A percentile compares a stretch with the other conserved stretches of the same genome.
These are phyloP conservation scores for Capillidium rhysosporum DNA, from an alignment of 371 early-diverging fungal genomes.

Conservation along the genomic window DNA sequence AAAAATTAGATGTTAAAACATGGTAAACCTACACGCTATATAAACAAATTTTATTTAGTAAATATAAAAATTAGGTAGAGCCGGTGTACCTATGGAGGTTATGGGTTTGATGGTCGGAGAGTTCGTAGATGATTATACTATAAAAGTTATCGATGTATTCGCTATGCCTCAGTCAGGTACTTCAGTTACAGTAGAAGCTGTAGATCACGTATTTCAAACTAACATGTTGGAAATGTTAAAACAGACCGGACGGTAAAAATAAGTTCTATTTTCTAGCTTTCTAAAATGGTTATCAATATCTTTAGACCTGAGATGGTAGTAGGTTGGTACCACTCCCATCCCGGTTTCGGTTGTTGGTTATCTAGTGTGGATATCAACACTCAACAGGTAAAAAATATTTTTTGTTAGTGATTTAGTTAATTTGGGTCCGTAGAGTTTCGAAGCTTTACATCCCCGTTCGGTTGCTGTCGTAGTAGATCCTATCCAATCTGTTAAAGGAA, in stretches of 20 bases:
- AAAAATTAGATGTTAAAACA: conserved; percentile 66
- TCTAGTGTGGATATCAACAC: conserved; percentile 99
- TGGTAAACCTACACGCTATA: conserved; percentile 23
- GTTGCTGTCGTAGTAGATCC: conserved; percentile 99
- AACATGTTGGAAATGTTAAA: conserved; percentile 99
- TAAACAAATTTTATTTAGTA: background rate
- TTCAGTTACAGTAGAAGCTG: conserved; percentile 99
- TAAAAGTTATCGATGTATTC: conserved; percentile 99
- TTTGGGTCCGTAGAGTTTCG: conserved; percentile 49
- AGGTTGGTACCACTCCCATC: conserved; percentile 99
- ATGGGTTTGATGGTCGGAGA: conserved; percentile 99
- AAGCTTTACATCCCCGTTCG: conserved; percentile 88
- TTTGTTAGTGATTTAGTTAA: conserved; percentile 1
- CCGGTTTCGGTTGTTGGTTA: conserved; percentile 99
- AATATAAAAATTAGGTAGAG: conserved; percentile 49
- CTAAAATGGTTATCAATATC: background rate
- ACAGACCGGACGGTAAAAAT: conserved; percentile 81
- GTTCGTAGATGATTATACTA: conserved; percentile 99
- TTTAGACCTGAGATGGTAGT: conserved; percentile 97
- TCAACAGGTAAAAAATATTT: conserved; percentile 54
- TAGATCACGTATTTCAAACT: conserved; percentile 99
- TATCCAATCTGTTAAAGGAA: conserved; percentile 99
- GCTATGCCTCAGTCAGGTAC: conserved; percentile 99
- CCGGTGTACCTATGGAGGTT: conserved; percentile 99
- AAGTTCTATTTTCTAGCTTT: background rate